Base-by-base conservation (phyloP, 305 asterid species). In the Plantago lanceolata region DNA sequence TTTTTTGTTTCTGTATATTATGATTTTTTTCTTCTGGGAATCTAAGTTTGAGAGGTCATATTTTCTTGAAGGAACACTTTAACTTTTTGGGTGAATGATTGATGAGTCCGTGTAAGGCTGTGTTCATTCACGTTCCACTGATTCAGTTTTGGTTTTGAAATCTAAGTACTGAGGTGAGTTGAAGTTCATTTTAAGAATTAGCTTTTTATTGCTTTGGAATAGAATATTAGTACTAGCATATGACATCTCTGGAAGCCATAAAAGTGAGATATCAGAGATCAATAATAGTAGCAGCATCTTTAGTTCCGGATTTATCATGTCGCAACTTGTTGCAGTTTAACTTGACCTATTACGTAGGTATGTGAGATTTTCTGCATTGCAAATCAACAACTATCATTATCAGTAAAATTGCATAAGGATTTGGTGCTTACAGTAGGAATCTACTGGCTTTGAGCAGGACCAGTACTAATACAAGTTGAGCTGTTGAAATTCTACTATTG, bases 161-260 rank as follows among this genome's bases (percentile, higher is more conserved):
- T 60, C 61, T 24, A 9, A 24, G 2, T 60, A 57, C 74, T 76
- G 59, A 12, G 19, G 44, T 31, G 8, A 1, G 40, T 61, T 57
- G 45, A 64, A 72, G 73, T 75, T 76, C 80, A 69, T 73, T 73
- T 66, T 72, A 66, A 65, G 68, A 21, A 13, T 52, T 43, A 55
- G 48, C 83, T 78, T 80, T 33, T 81, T 70, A 65, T 45, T 84
- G 79, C 86, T 75, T 80, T 78, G 77, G 79, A 64, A 82, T 77
- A 82, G 88, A 82, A 82, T 77, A 74, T 66, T 48, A 65, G 61
- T 8, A 7, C 1, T 7, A 7, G 9, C 9, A 24, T 60, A 74
- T 65, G 64, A 56, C 75, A 68, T 54, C 67, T 65, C 57, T 76
- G 73, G 71, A 79, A 79, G 54, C 82, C 77, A 67, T 44, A 55